Conservation (phyloP, 352 stramenopile species). For the Phytophthora idaei region DNA sequence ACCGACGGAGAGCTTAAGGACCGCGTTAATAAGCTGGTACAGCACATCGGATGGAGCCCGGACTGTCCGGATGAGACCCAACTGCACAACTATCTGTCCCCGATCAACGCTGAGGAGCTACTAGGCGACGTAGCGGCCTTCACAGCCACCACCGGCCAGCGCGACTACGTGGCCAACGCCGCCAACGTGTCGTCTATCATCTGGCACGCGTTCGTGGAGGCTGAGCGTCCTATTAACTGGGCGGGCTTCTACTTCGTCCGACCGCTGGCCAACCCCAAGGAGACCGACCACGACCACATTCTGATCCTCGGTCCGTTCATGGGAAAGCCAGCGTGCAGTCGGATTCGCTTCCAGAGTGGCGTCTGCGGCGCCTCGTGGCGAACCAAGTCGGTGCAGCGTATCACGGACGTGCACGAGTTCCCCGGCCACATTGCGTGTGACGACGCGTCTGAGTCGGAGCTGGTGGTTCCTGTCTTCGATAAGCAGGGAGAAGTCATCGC, state of each 20-base stretch:
- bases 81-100: conserved; percentile 60
- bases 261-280: conserved; percentile 61
- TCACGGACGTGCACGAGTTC: conserved; percentile 76
- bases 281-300: conserved; percentile 59
- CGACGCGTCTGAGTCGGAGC: conserved; percentile 78
- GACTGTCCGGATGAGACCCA: conserved; percentile 59
- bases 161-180: conserved; percentile 80
- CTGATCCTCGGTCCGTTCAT: conserved; percentile 83
- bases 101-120: conserved; percentile 72
- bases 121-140: conserved; percentile 65
- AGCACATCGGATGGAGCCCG: conserved; percentile 66
- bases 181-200: conserved; percentile 84
- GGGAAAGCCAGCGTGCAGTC: conserved; percentile 82
- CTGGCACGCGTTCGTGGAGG: conserved; percentile 79
- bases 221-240: conserved; percentile 77
- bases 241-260: conserved; percentile 83
- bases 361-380: conserved; percentile 72
- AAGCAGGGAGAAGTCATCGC: conserved; percentile 68
- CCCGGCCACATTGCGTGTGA: conserved; percentile 86
- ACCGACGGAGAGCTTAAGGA: conserved; percentile 52
- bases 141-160: conserved; percentile 59
- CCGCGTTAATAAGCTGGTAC: conserved; percentile 51
- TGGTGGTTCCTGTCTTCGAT: conserved; percentile 78
- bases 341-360: conserved; percentile 76
- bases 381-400: conserved; percentile 74